A percentile compares a stretch with the other conserved stretches of the same genome.
Conservation (phyloP, 2,329 filamentous ascomycete genomes). For the Polychaeton citri region DNA sequence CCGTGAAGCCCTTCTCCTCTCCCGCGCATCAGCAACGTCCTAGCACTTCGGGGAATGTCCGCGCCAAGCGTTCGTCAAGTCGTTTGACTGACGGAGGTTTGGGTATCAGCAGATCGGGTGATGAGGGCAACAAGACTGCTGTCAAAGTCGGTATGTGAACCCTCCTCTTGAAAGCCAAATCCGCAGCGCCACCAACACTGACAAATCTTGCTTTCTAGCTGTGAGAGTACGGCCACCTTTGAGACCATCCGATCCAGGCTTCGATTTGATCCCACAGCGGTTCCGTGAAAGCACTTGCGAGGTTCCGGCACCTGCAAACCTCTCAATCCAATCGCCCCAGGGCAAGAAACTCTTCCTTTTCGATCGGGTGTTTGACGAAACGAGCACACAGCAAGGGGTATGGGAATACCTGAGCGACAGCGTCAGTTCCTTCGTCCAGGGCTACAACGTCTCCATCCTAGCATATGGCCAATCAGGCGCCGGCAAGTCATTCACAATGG, state of each 20-base stretch:
- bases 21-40: slow-evolving; percentile 2
- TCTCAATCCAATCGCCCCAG: slow-evolving; percentile 81
- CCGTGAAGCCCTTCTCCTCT: background rate
- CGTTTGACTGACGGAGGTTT: slow-evolving; percentile 60
- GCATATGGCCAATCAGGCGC: slow-evolving; percentile 96
- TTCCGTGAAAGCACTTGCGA: slow-evolving; percentile 91
- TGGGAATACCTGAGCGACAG: slow-evolving; percentile 93
- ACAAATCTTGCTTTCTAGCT: slow-evolving; percentile 38
- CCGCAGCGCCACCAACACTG: background rate
- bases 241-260: slow-evolving; percentile 73
- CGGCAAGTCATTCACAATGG: slow-evolving; percentile 98
- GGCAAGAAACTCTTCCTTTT: slow-evolving; percentile 94
- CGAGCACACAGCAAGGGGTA: slow-evolving; percentile 72
- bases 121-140: slow-evolving; percentile 79
- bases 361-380: slow-evolving; percentile 80
- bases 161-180: too few species aligned
- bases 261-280: slow-evolving; percentile 85
- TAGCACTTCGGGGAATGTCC: slow-evolving; percentile 2
- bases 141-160: slow-evolving; percentile 90
- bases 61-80: slow-evolving; percentile 48
- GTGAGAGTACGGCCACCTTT: slow-evolving; percentile 86
- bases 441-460: slow-evolving; percentile 95
- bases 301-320: slow-evolving; percentile 68
- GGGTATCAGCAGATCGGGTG: slow-evolving; percentile 65
- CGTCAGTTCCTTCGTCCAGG: slow-evolving; percentile 78